phyloP scores from a whole-genome alignment of 2,329 filamentous ascomycete species.

The Cladosporium sphaerospermum region DNA sequence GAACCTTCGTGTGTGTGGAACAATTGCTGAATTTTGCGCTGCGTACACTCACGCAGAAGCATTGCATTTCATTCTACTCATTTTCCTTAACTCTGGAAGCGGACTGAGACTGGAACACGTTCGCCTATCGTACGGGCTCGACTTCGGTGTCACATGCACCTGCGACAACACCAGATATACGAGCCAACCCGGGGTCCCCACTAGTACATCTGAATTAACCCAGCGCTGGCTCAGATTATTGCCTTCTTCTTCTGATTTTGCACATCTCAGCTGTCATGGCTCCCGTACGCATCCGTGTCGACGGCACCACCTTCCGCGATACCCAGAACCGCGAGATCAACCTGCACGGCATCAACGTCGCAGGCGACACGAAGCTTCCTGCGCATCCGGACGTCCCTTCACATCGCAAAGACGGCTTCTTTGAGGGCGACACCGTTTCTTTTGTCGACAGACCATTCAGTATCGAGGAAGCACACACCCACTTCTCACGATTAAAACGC shows the following conservation, averaged over 20 bases:
- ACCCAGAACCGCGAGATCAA: constrained; percentile 74
- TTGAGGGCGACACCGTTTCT: constrained; percentile 83
- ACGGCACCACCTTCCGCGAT: constrained; percentile 81
- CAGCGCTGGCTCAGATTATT: not conserved
- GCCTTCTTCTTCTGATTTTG: not conserved
- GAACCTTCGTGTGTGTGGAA: too few relatives aligned
- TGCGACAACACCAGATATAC: not conserved
- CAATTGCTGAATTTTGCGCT: too few relatives aligned
- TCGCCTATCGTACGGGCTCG: not conserved
- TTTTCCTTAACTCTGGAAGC: too few relatives aligned
- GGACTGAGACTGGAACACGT: too few relatives aligned
- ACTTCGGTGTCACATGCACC: not conserved
- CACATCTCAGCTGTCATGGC: constrained; percentile 52
- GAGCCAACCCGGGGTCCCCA: not conserved
- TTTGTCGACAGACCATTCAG: constrained; percentile 84
- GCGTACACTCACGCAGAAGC: too few relatives aligned
- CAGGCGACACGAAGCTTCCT: constrained; percentile 84
- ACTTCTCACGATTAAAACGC: constrained; percentile 78
- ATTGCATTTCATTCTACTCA: too few relatives aligned
- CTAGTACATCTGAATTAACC: not conserved
- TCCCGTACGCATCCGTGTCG: constrained; percentile 70
- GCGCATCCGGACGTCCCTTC: constrained; percentile 75
- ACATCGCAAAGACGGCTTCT: constrained; percentile 72
- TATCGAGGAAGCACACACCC: constrained; percentile 71
- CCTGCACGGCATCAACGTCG: constrained; percentile 88